These are phyloP conservation scores for Pythium folliculosum DNA, from an alignment of 352 stramenopile species.

Conservation along the genomic window DNA sequence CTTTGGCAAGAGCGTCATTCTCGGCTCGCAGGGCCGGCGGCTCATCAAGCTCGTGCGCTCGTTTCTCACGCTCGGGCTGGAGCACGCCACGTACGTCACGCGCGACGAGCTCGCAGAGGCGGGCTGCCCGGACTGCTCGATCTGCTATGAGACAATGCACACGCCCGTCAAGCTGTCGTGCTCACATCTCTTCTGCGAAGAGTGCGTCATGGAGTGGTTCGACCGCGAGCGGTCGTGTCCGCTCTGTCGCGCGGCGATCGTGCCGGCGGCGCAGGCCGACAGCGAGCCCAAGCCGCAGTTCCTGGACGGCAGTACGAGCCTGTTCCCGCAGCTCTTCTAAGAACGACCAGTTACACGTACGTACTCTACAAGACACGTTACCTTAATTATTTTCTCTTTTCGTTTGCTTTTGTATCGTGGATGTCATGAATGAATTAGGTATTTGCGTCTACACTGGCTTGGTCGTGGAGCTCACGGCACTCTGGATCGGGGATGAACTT, in stretches of 20 bases:
- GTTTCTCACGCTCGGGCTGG: slow-evolving; percentile 61
- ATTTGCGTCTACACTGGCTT: background rate
- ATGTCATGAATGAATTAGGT: background rate
- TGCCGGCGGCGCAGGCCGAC: slow-evolving; percentile 15
- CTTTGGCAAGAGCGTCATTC: slow-evolving; percentile 69
- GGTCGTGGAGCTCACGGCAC: background rate
- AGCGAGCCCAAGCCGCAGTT: slow-evolving; percentile 63
- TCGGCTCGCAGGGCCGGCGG: slow-evolving; percentile 51
- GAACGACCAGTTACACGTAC: background rate
- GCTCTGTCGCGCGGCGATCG: slow-evolving; percentile 65
- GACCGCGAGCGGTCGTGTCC: slow-evolving; percentile 82
- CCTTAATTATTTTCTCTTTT: background rate
- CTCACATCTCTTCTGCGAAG: slow-evolving; percentile 84
- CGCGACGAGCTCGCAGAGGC: slow-evolving; percentile 63
- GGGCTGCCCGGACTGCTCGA: slow-evolving; percentile 70
- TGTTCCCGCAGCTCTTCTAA: slow-evolving; percentile 76
- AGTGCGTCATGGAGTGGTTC: slow-evolving; percentile 85
- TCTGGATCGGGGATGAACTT: slow-evolving; percentile 31
- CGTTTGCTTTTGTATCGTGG: background rate
- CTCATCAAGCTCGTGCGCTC: slow-evolving; percentile 55
- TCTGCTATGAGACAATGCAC: slow-evolving; percentile 81
- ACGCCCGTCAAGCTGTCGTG: slow-evolving; percentile 73
- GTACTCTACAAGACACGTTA: background rate
- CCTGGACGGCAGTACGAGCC: slow-evolving; percentile 74
- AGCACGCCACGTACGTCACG: slow-evolving; percentile 70